Evolutionary conservation across 352 stramenopile species (phyloP).

Genomic region (Peronospora farinosa): DNA sequence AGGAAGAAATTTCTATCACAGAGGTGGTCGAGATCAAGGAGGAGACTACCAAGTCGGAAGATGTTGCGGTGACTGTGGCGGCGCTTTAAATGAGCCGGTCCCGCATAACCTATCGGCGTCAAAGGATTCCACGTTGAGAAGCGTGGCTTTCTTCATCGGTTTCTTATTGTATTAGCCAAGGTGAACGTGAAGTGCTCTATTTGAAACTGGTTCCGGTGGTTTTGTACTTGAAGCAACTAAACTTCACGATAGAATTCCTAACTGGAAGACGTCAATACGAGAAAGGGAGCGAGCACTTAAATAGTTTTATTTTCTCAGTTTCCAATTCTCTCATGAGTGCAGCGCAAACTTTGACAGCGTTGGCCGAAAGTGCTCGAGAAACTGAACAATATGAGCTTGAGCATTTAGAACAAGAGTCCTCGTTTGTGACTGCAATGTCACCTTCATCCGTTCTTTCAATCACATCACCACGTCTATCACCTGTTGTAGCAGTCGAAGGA

Average conservation of each 20-base stretch:
- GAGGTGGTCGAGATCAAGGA: slow-evolving; percentile 4
- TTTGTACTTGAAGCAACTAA: neutral
- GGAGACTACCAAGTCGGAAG: slow-evolving; percentile 18
- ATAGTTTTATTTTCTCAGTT: slow-evolving; percentile 4
- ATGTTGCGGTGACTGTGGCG: slow-evolving; percentile 17
- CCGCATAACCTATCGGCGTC: neutral
- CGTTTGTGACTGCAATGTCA: slow-evolving; percentile 15
- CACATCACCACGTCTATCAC: neutral
- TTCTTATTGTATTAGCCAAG: slow-evolving; percentile 33
- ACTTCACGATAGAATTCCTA: neutral
- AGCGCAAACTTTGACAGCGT: slow-evolving; percentile 22
- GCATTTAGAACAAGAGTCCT: slow-evolving; percentile 22
- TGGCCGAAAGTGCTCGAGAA: slow-evolving; percentile 31
- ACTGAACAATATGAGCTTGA: slow-evolving; percentile 24
- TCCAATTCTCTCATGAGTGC: slow-evolving; percentile 18
- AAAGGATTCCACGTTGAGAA: slow-evolving; percentile 17
- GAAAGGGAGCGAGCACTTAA: slow-evolving; percentile 10
- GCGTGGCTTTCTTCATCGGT: slow-evolving; percentile 1
- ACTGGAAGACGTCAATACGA: slow-evolving; percentile 1
- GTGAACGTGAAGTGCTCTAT: neutral
- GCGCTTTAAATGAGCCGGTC: slow-evolving; percentile 10
- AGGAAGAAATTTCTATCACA: slow-evolving; percentile 15
- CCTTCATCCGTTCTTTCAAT: slow-evolving; percentile 4
- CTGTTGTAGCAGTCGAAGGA: slow-evolving; percentile 15
- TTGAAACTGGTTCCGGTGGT: slow-evolving; percentile 19